Percentiles rank a stretch among this genome's conserved stretches.
Evolutionary conservation across 2,329 filamentous ascomycete species (phyloP).

Genomic region (Alternaria gansuensis): DNA sequence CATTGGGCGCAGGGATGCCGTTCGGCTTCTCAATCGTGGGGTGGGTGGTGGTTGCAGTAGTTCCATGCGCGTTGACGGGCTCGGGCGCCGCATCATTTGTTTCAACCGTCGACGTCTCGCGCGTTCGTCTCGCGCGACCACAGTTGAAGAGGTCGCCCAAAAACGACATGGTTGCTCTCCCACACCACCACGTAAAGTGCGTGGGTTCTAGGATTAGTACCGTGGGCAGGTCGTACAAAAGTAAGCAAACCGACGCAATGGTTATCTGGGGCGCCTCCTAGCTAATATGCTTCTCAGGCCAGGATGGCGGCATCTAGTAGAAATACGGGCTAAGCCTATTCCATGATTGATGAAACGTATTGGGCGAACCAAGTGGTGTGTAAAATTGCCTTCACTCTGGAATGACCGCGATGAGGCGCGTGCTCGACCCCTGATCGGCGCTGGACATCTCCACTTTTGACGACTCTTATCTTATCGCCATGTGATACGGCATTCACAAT

Average conservation of each 20-base stretch:
- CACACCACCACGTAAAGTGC: slow-evolving; percentile 13
- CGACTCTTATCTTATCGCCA: slow-evolving; percentile 16
- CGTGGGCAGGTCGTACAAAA: slow-evolving; percentile 12
- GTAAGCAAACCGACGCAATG: slow-evolving; percentile 10
- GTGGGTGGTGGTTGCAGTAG: slow-evolving; percentile 8
- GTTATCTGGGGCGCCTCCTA: slow-evolving; percentile 4
- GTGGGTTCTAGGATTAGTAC: slow-evolving; percentile 10
- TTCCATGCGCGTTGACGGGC: slow-evolving; percentile 8
- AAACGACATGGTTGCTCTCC: slow-evolving; percentile 21
- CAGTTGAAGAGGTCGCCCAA: slow-evolving; percentile 24
- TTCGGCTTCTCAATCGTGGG: slow-evolving; percentile 3
- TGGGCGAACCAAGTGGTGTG: slow-evolving; percentile 16
- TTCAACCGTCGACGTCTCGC: slow-evolving; percentile 10
- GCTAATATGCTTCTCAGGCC: slow-evolving; percentile 16
- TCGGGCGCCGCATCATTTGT: slow-evolving; percentile 14
- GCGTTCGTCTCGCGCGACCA: slow-evolving; percentile 17
- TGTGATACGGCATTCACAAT: neutral
- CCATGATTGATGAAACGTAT: slow-evolving; percentile 11
- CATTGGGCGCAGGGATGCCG: neutral
- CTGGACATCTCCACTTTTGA: slow-evolving; percentile 11
- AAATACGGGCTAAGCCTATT: slow-evolving; percentile 13
- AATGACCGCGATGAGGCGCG: neutral
- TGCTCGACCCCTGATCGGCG: slow-evolving; percentile 25
- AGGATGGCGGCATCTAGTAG: slow-evolving; percentile 10
- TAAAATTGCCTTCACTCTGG: slow-evolving; percentile 12